Conservation (phyloP, 139 green algal species). For the Chlorella sp. region DNA sequence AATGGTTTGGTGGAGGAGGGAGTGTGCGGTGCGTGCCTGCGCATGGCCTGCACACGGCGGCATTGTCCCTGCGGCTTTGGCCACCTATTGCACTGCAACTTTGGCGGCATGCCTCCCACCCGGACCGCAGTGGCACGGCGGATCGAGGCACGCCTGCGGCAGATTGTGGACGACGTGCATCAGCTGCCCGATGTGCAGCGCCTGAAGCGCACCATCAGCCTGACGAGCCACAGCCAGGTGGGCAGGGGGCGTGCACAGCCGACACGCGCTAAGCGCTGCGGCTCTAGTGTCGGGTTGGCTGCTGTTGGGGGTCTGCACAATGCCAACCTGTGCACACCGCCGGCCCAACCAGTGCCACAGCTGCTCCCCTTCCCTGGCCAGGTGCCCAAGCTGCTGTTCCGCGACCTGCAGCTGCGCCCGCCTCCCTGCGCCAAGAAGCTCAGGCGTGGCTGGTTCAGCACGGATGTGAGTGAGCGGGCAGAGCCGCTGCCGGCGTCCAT, state of each 20-base stretch:
- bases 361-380: neutral
- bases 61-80: neutral
- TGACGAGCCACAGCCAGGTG: too few species aligned
- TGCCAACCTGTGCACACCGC: neutral
- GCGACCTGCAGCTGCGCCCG: conserved; percentile 7
- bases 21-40: neutral
- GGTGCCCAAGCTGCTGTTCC: conserved; percentile 17
- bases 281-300: too few species aligned
- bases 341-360: neutral
- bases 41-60: neutral
- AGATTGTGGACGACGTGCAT: too few species aligned
- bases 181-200: too few species aligned
- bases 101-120: neutral
- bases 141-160: too few species aligned
- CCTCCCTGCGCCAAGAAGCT: conserved; percentile 17
- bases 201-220: too few species aligned
- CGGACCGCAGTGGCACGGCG: neutral
- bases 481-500: too few species aligned
- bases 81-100: too few species aligned
- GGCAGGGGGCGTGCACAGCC: too few species aligned
- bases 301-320: too few species aligned
- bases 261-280: neutral
- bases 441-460: neutral
- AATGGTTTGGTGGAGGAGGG: too few species aligned
- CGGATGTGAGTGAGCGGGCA: neutral